Base-by-base conservation (phyloP, 2,329 filamentous ascomycete genomes). In the Magnaporthales sp. region DNA sequence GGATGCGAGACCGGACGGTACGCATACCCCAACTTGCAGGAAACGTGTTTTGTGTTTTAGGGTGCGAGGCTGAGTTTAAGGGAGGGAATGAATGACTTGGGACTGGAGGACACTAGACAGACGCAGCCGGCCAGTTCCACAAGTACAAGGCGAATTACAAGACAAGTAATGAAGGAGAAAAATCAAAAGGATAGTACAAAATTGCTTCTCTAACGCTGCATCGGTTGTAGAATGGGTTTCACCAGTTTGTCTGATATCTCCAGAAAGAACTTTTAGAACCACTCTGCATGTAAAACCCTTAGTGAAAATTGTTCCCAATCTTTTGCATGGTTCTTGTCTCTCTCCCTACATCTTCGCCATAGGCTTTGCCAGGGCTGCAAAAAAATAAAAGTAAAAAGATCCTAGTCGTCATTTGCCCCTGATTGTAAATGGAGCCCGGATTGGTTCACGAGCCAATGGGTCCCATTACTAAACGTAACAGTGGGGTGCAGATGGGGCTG, bases 1-100 rank as follows among this genome's bases (percentile, higher is more conserved):
- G 31, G 32, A 64, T 64, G 32, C 62, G 62, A 64, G 32, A 29
- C 62, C 62, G 27, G 27, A 38, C 22, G 62, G 62, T 58, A 64
- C 62, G 62, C 62, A 64, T 46, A 19, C 62, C 62, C 46, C 62
- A 64, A 54, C 62, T 19, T 22, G 6, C n/a, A 58, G n/a, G 7
- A 58, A 22, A 58, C 54, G n/a, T 58, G 54, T 58, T 58, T 58
- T 26, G 9, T 26, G n/a, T 58, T 58, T 58, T 51, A 51, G 38
- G 38, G 38, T 51, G 38, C 38, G 38, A 51, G 38, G 38, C 54
- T 58, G n/a, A 24, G n/a, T 26, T 26, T 58, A 26, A 58, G 54
- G 54, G 54, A 58, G n/a, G 54, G 54, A 58, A 11, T 24, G 32
- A 13, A 38, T 51, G 38, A n/a, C 38, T 51, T 51, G 38, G 38